These are phyloP conservation scores for Hirschfeldia incana DNA, from an alignment of 345 rosid species.

Conservation along the genomic window DNA sequence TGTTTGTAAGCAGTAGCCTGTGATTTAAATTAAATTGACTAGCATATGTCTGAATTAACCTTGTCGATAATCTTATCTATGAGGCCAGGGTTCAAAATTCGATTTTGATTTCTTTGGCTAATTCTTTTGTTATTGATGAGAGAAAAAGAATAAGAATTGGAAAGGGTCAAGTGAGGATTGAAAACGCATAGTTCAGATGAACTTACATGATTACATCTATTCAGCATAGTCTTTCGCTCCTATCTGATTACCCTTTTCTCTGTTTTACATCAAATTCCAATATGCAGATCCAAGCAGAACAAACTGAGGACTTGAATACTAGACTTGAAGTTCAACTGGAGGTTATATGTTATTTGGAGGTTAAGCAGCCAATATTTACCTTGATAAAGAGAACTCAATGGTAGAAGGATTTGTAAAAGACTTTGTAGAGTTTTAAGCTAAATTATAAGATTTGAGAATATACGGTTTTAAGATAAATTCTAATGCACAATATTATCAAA, in stretches of 20 bases:
- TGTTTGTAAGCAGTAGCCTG: constrained; percentile 44
- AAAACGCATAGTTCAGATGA: constrained; percentile 80
- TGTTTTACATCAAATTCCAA: not conserved
- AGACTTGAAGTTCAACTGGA: no score
- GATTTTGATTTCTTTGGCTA: not conserved
- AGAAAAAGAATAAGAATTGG: no score
- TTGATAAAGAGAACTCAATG: no score
- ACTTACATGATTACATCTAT: constrained; percentile 41
- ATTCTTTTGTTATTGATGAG: no score
- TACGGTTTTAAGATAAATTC: no score
- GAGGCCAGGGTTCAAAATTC: constrained; percentile 49
- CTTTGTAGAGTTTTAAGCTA: no score
- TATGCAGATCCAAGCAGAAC: not conserved
- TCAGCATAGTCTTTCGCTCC: constrained; percentile 84
- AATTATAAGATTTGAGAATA: no score
- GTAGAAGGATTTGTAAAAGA: no score
- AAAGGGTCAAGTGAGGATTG: constrained; percentile 71
- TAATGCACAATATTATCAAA: no score
- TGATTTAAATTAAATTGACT: constrained; percentile 71
- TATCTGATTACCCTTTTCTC: constrained; percentile 71
- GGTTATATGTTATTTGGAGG: no score
- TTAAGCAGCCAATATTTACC: no score
- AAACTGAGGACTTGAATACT: no score
- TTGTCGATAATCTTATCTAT: constrained; percentile 82
- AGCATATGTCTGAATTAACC: constrained; percentile 85